Conservation (phyloP, 306 rosid genomes). For the Vicia sativa region DNA sequence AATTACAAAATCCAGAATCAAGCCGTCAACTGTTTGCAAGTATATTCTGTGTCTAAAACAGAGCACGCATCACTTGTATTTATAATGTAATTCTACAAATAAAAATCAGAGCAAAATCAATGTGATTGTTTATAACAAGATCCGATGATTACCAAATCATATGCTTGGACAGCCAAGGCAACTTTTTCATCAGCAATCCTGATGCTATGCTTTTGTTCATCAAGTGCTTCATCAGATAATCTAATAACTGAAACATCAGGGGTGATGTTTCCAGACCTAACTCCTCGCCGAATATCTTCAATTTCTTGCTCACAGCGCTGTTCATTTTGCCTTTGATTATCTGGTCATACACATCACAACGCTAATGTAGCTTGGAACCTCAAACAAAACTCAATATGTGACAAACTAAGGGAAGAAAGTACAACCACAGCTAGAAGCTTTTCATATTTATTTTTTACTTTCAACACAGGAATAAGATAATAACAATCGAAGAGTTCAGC, state of each 20-base stretch:
- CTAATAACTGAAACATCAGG: constrained; percentile 64
- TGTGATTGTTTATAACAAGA: constrained; percentile 23
- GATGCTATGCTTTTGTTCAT: constrained; percentile 95
- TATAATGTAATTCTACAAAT: neutral
- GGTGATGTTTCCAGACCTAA: constrained; percentile 73
- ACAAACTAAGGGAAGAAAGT: constrained; percentile 12
- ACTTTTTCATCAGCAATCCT: constrained; percentile 95
- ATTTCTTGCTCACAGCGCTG: constrained; percentile 90
- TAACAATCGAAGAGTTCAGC: constrained; percentile 16
- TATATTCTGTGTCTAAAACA: neutral
- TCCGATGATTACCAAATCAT: constrained; percentile 75
- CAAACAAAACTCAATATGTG: constrained; percentile 16
- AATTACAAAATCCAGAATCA: constrained; percentile 28
- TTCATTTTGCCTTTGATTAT: constrained; percentile 81
- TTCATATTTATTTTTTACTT: neutral
- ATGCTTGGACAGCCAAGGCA: constrained; percentile 85
- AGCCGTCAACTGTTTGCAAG: constrained; percentile 19
- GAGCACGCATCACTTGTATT: neutral
- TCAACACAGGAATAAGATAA: constrained; percentile 20
- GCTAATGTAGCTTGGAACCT: constrained; percentile 22
- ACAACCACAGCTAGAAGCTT: neutral
- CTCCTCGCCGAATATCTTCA: constrained; percentile 75
- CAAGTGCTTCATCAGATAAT: constrained; percentile 93
- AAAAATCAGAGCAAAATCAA: neutral
- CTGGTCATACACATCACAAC: constrained; percentile 51